Conservation (phyloP, 2,329 filamentous ascomycete genomes). For the Xylaria sp. region DNA sequence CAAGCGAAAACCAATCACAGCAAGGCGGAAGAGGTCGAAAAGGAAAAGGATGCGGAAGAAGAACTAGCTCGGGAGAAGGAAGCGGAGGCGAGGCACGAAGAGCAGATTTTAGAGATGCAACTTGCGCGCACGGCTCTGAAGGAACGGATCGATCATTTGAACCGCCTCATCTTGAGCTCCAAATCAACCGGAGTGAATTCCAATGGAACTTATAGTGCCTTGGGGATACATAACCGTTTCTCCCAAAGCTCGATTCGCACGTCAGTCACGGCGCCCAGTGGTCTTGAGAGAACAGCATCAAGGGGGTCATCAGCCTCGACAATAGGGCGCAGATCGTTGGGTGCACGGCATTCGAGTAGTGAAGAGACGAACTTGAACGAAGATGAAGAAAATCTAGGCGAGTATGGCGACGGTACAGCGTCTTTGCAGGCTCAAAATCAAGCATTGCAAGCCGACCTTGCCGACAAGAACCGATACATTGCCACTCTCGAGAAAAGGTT, state of each 20-base stretch:
- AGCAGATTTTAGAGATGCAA: constrained; percentile 99
- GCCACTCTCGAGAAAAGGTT: constrained; percentile 91
- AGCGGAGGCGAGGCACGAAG: constrained; percentile 87
- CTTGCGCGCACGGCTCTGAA: constrained; percentile 94
- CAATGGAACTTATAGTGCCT: constrained; percentile 75
- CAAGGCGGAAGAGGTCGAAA: constrained; percentile 72
- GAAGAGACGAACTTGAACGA: constrained; percentile 58
- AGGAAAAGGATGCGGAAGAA: constrained; percentile 72
- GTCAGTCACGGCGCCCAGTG: constrained; percentile 73
- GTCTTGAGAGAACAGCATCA: constrained; percentile 73
- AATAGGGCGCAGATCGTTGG: constrained; percentile 65
- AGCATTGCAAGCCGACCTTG: constrained; percentile 92
- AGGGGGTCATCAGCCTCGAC: constrained; percentile 72
- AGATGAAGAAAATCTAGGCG: constrained; percentile 78
- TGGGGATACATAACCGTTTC: constrained; percentile 72
- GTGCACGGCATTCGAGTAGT: constrained; percentile 58
- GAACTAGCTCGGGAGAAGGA: constrained; percentile 81
- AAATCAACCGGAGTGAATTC: constrained; percentile 95
- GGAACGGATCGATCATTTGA: constrained; percentile 96
- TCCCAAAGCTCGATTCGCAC: constrained; percentile 74
- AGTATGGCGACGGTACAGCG: constrained; percentile 87
- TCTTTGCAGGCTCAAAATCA: constrained; percentile 86
- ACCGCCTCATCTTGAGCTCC: constrained; percentile 92
- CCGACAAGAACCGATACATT: constrained; percentile 98
- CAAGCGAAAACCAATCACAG: constrained; percentile 77